A percentile compares a stretch with the other conserved stretches of the same genome.
phyloP scores from a whole-genome alignment of 371 early-diverging fungal genomes.

The Mortierella sp. region DNA sequence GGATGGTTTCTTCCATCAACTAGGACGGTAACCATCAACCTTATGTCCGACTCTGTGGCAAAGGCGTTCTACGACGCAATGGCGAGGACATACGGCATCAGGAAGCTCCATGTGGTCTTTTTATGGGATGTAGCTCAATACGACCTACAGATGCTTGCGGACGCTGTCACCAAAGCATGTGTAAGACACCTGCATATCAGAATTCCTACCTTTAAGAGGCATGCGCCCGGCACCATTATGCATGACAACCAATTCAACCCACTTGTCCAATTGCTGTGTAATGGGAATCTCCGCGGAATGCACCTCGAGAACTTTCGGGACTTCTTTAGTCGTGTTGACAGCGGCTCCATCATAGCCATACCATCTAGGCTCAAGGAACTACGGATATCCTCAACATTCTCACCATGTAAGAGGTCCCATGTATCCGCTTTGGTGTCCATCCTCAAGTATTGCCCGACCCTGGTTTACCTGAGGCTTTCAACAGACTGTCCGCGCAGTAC shows the following conservation, averaged over 20 bases:
- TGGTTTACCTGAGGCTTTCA: background rate
- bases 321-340: conserved; percentile 11
- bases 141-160: background rate
- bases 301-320: background rate
- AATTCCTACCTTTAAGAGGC: background rate
- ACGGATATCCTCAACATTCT: background rate
- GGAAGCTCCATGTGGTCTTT: background rate
- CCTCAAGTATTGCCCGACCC: background rate
- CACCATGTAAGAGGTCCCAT: background rate
- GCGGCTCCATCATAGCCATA: background rate
- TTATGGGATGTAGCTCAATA: background rate
- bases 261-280: conserved; percentile 4
- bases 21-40: background rate
- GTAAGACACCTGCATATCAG: too few species aligned
- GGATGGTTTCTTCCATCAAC: background rate
- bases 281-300: background rate
- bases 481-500: too few species aligned
- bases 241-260: conserved; percentile 9
- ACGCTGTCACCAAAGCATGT: too few species aligned
- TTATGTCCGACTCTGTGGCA: conserved; percentile 1
- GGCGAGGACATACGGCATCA: background rate
- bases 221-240: conserved; percentile 1
- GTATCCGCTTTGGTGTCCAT: background rate
- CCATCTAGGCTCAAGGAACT: background rate
- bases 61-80: conserved; percentile 5